Conservation (phyloP, 805 yeast genomes). For the Wickerhamiella spandovensis region DNA sequence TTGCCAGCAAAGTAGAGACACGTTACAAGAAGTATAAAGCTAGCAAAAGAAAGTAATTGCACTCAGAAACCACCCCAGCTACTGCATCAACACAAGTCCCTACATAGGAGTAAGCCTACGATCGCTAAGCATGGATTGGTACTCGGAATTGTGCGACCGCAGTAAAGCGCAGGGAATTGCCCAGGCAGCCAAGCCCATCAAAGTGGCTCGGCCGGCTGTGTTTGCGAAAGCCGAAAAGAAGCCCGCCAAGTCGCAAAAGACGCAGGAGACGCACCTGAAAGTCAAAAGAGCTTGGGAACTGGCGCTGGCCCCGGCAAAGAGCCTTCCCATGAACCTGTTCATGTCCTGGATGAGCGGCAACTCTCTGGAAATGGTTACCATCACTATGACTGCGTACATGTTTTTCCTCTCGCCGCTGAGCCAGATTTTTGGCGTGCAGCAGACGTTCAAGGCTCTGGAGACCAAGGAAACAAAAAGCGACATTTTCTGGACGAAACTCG, state of each 20-base stretch:
- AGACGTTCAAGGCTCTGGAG: constrained; percentile 35
- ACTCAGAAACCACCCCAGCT: too few relatives aligned
- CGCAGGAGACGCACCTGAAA: constrained; percentile 19
- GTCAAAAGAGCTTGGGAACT: constrained; percentile 70
- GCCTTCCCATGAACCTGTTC: constrained; percentile 76
- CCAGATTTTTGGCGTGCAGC: constrained; percentile 47
- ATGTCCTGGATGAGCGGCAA: constrained; percentile 93
- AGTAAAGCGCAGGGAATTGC: constrained; percentile 11
- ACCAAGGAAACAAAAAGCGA: constrained; percentile 16
- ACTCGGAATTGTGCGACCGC: constrained; percentile 16
- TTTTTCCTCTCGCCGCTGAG: constrained; percentile 57
- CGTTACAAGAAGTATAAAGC: too few relatives aligned
- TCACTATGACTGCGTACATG: constrained; percentile 77
- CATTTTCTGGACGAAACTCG: constrained; percentile 31
- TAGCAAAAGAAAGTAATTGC: too few relatives aligned
- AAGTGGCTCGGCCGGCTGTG: constrained; percentile 5
- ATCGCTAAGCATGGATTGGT: constrained; percentile 15
- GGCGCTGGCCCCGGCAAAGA: constrained; percentile 69
- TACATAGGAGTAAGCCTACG: too few relatives aligned
- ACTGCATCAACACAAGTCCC: too few relatives aligned
- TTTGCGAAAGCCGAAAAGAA: not conserved
- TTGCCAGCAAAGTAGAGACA: too few relatives aligned
- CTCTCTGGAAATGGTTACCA: constrained; percentile 77
- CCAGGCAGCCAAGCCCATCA: constrained; percentile 5
- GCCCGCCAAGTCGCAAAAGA: constrained; percentile 2